Conservation (phyloP, 805 yeast genomes). For the Myxozyma neglecta region DNA sequence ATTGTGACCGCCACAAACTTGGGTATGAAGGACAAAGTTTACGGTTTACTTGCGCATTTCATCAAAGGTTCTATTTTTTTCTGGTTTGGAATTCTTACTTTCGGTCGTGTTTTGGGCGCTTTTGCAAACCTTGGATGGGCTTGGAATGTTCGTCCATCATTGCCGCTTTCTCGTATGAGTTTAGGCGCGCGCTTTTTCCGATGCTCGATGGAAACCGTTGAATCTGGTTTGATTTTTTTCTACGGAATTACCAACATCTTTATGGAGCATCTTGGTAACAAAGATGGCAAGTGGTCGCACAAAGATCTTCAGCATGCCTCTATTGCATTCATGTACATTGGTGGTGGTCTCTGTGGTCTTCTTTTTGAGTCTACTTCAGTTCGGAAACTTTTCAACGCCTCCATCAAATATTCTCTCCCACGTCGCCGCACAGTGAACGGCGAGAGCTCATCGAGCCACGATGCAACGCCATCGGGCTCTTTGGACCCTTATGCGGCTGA, state of each 20-base stretch:
- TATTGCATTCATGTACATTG: slow-evolving; percentile 87
- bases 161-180: slow-evolving; percentile 29
- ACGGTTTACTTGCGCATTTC: slow-evolving; percentile 88
- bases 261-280: slow-evolving; percentile 78
- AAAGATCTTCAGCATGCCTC: slow-evolving; percentile 88
- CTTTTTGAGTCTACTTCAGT: slow-evolving; percentile 60
- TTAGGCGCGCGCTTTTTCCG: slow-evolving; percentile 48
- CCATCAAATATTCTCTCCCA: slow-evolving; percentile 1
- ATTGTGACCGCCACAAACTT: slow-evolving; percentile 66
- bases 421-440: slow-evolving; percentile 4
- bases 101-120: slow-evolving; percentile 85
- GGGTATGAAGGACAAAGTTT: slow-evolving; percentile 67
- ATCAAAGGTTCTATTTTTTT: slow-evolving; percentile 93
- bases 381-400: slow-evolving; percentile 34
- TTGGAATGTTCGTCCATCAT: slow-evolving; percentile 61
- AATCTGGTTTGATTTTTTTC: slow-evolving; percentile 73
- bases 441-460: neutral
- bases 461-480: neutral
- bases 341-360: slow-evolving; percentile 90
- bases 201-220: slow-evolving; percentile 76
- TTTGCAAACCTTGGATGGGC: slow-evolving; percentile 79
- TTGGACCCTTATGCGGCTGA: slow-evolving; percentile 19
- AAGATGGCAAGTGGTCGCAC: slow-evolving; percentile 83
- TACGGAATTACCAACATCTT: slow-evolving; percentile 90
- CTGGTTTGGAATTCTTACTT: slow-evolving; percentile 69